Percentiles rank a stretch among this genome's conserved stretches.
Evolutionary conservation across 805 yeast genomes (phyloP).

Genomic region (Myxozyma sirexii): DNA sequence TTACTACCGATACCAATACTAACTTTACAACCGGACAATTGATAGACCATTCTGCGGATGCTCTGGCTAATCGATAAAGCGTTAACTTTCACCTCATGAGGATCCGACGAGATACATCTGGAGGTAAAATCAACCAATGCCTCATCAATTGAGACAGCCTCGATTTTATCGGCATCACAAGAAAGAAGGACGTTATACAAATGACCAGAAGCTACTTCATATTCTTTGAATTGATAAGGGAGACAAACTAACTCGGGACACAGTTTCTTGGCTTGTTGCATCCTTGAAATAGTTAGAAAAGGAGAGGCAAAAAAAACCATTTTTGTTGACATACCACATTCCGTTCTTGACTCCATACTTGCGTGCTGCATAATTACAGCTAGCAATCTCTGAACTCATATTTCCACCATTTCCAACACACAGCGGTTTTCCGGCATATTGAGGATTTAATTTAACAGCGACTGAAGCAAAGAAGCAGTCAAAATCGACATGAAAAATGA

Average conservation of each 20-base stretch:
- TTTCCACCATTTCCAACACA: conserved; percentile 57
- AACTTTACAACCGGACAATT: conserved; percentile 61
- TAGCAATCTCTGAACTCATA: conserved; percentile 74
- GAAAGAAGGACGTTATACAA: conserved; percentile 64
- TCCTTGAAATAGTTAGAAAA: conserved; percentile 42
- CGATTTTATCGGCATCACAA: conserved; percentile 49
- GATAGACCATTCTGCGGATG: conserved; percentile 49
- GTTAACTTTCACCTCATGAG: conserved; percentile 26
- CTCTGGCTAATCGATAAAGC: conserved; percentile 40
- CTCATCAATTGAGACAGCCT: conserved; percentile 92
- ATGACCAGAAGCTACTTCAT: conserved; percentile 63
- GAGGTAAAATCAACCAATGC: conserved; percentile 72
- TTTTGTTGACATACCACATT: conserved; percentile 56
- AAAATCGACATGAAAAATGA: conserved; percentile 82
- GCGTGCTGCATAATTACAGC: conserved; percentile 88
- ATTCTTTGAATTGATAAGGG: conserved; percentile 73
- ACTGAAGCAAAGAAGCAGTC: conserved; percentile 94
- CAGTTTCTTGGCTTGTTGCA: conserved; percentile 57
- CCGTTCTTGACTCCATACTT: conserved; percentile 76
- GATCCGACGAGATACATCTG: conserved; percentile 8
- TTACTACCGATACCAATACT: conserved; percentile 80
- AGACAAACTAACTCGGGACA: conserved; percentile 69
- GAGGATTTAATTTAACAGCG: conserved; percentile 61
- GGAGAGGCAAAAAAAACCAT: neutral
- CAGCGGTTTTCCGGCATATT: conserved; percentile 61